phyloP scores from a whole-genome alignment of 305 asterid genomes.

The Fraxinus albicans region DNA sequence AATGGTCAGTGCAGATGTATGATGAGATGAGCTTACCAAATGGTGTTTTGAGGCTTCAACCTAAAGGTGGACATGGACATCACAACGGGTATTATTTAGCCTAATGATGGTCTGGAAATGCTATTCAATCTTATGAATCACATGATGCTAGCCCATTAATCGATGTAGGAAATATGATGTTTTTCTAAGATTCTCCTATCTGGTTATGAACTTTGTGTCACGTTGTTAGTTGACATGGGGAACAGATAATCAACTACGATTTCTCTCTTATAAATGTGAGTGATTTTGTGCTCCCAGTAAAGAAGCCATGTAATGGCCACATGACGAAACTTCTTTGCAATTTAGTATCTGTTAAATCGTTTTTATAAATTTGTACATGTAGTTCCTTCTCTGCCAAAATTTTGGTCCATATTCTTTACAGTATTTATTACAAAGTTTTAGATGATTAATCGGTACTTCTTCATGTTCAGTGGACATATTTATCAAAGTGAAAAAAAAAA shows the following conservation, averaged over 20 bases:
- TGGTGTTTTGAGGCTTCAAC: conserved; percentile 89
- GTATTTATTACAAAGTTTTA: background rate
- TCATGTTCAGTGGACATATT: background rate
- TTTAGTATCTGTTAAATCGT: background rate
- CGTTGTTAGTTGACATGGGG: background rate
- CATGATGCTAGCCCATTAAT: background rate
- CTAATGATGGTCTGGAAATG: background rate
- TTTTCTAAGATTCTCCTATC: background rate
- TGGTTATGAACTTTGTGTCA: background rate
- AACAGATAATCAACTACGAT: background rate
- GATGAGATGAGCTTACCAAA: conserved; percentile 95
- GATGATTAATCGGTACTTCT: background rate
- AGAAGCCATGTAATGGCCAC: background rate
- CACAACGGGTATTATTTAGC: conserved; percentile 74
- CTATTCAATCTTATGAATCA: background rate
- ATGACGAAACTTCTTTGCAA: background rate
- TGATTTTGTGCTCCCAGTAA: background rate
- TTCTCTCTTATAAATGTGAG: background rate
- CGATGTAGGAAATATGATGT: background rate
- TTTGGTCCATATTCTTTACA: background rate
- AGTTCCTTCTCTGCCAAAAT: background rate
- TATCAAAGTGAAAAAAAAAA: background rate
- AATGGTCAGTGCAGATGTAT: conserved; percentile 48
- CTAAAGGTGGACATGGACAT: conserved; percentile 96
- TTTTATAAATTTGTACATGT: background rate